These are phyloP conservation scores for Citrus glauca DNA, from an alignment of 345 rosid genomes.

Conservation along the genomic window DNA sequence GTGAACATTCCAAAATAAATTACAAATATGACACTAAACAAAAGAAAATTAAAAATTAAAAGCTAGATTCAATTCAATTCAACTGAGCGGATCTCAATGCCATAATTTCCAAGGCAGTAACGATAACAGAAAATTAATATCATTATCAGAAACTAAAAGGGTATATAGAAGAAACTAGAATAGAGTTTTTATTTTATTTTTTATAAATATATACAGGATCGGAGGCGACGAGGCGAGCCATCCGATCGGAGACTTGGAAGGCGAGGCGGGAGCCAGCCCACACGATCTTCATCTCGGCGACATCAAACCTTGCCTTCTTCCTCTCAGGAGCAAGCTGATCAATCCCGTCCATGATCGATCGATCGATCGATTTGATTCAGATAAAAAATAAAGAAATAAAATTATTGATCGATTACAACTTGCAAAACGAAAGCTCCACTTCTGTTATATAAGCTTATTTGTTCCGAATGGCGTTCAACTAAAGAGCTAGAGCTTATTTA, in stretches of 20 bases:
- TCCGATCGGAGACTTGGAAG: constrained; percentile 76
- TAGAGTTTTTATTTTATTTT: no score
- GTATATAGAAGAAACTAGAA: no score
- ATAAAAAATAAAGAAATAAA: no score
- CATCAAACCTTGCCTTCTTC: constrained; percentile 72
- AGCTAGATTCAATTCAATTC: background rate
- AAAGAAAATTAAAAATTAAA: background rate
- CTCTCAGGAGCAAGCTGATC: constrained; percentile 77
- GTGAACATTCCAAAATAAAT: background rate
- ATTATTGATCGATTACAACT: background rate
- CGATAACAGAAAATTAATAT: background rate
- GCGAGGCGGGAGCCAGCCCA: constrained; percentile 94
- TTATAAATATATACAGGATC: constrained; percentile 56
- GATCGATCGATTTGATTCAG: background rate
- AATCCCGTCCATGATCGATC: constrained; percentile 12
- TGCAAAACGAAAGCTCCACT: background rate
- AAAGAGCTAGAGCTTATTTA: background rate
- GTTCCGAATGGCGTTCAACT: background rate
- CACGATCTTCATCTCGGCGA: constrained; percentile 86
- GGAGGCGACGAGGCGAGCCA: constrained; percentile 82
- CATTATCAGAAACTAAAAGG: background rate
- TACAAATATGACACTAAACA: background rate
- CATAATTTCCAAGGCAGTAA: background rate
- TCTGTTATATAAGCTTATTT: background rate
- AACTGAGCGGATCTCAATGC: background rate